Base-by-base conservation (phyloP, 1,284 basidiomycete genomes). In the Apiotrichum akiyoshidainum region DNA sequence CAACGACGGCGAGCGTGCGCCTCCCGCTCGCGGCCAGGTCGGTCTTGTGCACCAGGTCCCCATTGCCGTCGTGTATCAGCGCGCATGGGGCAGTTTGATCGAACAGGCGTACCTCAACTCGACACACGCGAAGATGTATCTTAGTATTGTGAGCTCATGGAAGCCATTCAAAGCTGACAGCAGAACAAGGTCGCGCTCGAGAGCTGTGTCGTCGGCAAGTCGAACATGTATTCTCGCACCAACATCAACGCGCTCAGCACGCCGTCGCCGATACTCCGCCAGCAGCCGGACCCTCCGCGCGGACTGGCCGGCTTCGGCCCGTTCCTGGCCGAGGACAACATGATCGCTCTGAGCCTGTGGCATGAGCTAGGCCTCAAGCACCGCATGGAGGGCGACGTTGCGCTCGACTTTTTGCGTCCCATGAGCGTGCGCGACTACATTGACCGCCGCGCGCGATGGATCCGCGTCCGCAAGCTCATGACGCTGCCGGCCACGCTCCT, bases 91-190 rank as follows among this genome's bases (percentile, higher is more conserved):
- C 0, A 88, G 92, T 16, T 82, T 86, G 59, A 83, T 99, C 40
- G 96, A 99, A 78, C 88, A 92, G 60, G 92, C 90, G 1, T 99
- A 97, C 74, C 80, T 99, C 52, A 96, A 95, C 73, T 95, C 92
- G 6, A 97, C 92, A 54, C 96, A 99, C 71, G 95, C 95, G 16
- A 98, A 96, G 77, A 99, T 99, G 95, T 99, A 99, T 72, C 83
- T 98, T 54, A 93, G 93, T 11, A 92, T 99, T 75, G 78, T 78
- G 59, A 70, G 76, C 68, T 2, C 4, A 2, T 16, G 10, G n/a
- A 21, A 3, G 53, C 8, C 19, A 6, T 21, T n/a, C n/a, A n/a
- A 46, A 46, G 54, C 56, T 55, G 12, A 46, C 47, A n/a, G 11
- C 56, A 78, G 77, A 76, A 78, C 66, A 68, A 86, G 0, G 80